A percentile compares a stretch with the other conserved stretches of the same genome.
These are phyloP conservation scores for Murraya paniculata DNA, from an alignment of 345 rosid species.

Conservation along the genomic window DNA sequence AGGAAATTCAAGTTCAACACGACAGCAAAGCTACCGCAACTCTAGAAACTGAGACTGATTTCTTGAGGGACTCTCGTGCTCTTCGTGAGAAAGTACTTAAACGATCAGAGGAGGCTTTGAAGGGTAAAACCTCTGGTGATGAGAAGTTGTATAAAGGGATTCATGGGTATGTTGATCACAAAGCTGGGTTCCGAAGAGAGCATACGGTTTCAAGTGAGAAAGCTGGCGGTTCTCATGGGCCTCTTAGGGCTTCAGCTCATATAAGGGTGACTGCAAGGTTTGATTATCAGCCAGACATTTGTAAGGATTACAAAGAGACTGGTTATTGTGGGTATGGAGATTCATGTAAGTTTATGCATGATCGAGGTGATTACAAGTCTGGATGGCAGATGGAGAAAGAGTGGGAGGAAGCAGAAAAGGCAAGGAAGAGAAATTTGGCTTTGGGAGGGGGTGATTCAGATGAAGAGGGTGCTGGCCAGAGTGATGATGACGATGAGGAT, in stretches of 20 bases:
- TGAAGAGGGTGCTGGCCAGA: constrained; percentile 32
- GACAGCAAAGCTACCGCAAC: constrained; percentile 82
- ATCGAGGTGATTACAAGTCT: constrained; percentile 86
- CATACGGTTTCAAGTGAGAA: constrained; percentile 84
- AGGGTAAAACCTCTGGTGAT: constrained; percentile 50
- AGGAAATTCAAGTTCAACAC: constrained; percentile 80
- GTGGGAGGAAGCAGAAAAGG: constrained; percentile 89
- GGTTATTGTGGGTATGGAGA: constrained; percentile 96
- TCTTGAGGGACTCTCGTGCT: constrained; percentile 73
- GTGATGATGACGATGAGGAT: constrained; percentile 52
- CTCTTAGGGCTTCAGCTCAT: constrained; percentile 93
- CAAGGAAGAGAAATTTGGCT: constrained; percentile 74
- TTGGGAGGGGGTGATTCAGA: constrained; percentile 58
- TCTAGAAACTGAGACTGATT: constrained; percentile 87
- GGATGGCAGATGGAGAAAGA: constrained; percentile 94
- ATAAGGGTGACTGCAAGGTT: constrained; percentile 85
- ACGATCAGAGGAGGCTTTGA: constrained; percentile 59
- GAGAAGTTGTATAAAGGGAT: constrained; percentile 78
- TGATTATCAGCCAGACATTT: constrained; percentile 89
- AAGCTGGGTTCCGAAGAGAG: constrained; percentile 91
- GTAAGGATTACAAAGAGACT: constrained; percentile 92
- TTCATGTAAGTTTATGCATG: constrained; percentile 87
- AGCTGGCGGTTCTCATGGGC: constrained; percentile 92
- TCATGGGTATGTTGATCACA: constrained; percentile 80
- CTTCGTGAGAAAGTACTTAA: constrained; percentile 80